Evolutionary conservation across 495 filamentous ascomycete genomes (phyloP), one percentile per base, ranked within the genome.

Genomic region (Coniosporium apollinis): DNA sequence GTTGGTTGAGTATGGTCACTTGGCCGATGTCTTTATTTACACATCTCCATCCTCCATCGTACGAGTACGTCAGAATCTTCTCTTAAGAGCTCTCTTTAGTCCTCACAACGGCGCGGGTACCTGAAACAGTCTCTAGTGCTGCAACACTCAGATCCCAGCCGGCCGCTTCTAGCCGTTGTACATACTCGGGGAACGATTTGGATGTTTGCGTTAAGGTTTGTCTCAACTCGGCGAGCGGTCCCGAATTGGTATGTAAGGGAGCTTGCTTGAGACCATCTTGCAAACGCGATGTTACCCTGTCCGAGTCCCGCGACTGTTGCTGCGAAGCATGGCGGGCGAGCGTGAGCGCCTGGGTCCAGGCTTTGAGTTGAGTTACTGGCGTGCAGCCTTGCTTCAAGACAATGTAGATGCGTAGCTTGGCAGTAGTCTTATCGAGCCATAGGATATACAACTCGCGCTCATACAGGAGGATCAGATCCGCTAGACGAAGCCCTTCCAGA

Each of bases 271-370:
- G n/a, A n/a, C n/a, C n/a, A n/a, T n/a, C 22, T 26, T 24, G 13
- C n/a, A 4, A 18, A 37, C 11, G 13, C 19, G 34, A 4, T 10
- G 22, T 28, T 7, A 9, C 8, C 21, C 34, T 15, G n/a, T 20
- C 22, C 22, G 20, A 22, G 17, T 21, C 36, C 36, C 28, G 16
- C 28, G 13, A 16, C 34, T 24, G 26, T 28, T 20, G 21, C 34
- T 28, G 21, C 30, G 30, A 28, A 35, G 51, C 30, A 3, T 52
- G 34, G 24, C 51, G 44, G 10, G 71, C 70, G 22, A 71, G 58
- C 24, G 74, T 57, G 4, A 86, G 62, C 5, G 76, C 82, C 44
- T 86, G 75, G 30, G 66, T 62, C 82, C 80, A 94, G 5, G 77
- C 82, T 50, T 69, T 69, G 1, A 85, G 50, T 38, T 76, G 70